phyloP scores from a whole-genome alignment of 2,329 filamentous ascomycete species.

The Phyllosticta citriasiana region DNA sequence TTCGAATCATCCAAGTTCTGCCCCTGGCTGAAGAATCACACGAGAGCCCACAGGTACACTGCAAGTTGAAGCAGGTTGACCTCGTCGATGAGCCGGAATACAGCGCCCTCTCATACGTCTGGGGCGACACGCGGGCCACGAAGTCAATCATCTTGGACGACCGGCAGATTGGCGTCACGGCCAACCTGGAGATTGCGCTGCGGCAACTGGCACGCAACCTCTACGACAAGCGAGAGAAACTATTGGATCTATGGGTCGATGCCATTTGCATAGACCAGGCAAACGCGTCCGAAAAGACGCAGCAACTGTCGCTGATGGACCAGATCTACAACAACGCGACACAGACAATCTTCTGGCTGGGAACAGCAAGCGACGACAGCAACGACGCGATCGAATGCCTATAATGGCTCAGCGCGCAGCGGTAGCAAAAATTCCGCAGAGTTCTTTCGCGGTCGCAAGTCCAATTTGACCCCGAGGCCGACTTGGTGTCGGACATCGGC shows the following conservation, averaged over 20 bases:
- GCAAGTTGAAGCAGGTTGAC: constrained; percentile 7
- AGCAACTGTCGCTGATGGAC: constrained; percentile 10
- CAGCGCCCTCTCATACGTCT: constrained; percentile 13
- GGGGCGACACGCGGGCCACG: constrained; percentile 10
- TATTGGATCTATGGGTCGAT: constrained; percentile 12
- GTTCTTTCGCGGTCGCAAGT: not conserved
- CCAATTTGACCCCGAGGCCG: not conserved
- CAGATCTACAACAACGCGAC: constrained; percentile 10
- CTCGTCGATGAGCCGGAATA: constrained; percentile 8
- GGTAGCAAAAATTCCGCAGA: not conserved
- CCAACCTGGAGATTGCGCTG: constrained; percentile 11
- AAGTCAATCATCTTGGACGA: constrained; percentile 10
- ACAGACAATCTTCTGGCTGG: constrained; percentile 12
- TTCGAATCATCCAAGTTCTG: not conserved
- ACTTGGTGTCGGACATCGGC: not conserved
- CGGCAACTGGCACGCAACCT: constrained; percentile 5
- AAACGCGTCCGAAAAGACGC: constrained; percentile 9
- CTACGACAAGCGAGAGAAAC: not conserved
- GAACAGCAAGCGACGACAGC: constrained; percentile 12
- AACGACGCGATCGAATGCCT: constrained; percentile 9
- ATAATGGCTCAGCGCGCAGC: not conserved
- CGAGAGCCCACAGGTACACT: not conserved
- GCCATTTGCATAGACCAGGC: constrained; percentile 14
- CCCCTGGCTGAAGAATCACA: not conserved
- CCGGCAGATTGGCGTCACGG: constrained; percentile 7